Base-by-base conservation (phyloP, 1,139 yeast species). In the Blastobotrys capitulatus region DNA sequence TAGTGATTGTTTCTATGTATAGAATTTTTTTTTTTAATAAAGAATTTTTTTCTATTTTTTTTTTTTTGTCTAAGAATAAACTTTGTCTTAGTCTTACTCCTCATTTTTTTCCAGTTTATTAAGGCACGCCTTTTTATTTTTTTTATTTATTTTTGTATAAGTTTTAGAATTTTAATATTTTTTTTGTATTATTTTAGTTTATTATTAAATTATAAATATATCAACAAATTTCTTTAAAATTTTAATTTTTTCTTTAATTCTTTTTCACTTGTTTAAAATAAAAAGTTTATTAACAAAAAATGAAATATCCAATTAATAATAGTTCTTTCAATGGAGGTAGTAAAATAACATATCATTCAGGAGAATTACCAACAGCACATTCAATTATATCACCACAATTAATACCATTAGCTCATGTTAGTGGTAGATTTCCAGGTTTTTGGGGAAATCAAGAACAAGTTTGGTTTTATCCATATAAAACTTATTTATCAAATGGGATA, bases 401-500 rank as follows among this genome's bases (percentile, higher is more conserved):
- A 27, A 13, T 20, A 15, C 43, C 48, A 22, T 9, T 44, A 2
- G 20, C 13, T n/a, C 43, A 44, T 13, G 42, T 48, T 2, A 10
- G 36, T 10, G 12, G 39, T 2, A 54, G 48, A 34, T 55, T 50
- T 38, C 56, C 57, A 15, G 61, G 61, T 2, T 45, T 56, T 47
- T 58, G 61, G 60, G 61, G 61, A 20, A 20, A 20, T 5, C 32
- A 52, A 26, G 18, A 48, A 26, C 52, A 53, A 2, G 56, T 54
- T 13, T 58, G 54, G 44, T 46, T 46, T 2, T 58, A 58, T 49
- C 27, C 42, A 26, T 59, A 58, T 48, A 45, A 45, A 25, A 20
- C 43, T 2, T 10, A 6, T 10, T 25, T 46, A 9, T 47, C 54
- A 15, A 29, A 6, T 12, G 5, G 10, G 9, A 12, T 3, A 29